phyloP scores from a whole-genome alignment of 257 asterid genomes.

The Solanum chiquidenum region DNA sequence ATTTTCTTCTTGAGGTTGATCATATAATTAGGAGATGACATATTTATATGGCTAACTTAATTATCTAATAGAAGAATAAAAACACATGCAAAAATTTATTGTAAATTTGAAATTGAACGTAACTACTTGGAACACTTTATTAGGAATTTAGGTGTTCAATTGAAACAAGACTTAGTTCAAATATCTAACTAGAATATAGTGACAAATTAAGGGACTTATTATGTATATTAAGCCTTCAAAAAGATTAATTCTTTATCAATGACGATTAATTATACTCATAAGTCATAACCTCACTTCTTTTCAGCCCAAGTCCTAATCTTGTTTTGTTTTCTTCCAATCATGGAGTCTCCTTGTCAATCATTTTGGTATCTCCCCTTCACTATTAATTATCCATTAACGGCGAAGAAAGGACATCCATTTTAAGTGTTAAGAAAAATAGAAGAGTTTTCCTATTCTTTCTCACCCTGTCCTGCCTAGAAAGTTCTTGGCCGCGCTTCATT shows the following conservation, averaged over 20 bases:
- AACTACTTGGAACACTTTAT: not conserved
- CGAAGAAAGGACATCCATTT: not conserved
- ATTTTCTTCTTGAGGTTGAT: not conserved
- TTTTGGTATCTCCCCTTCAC: not conserved
- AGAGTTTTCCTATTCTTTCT: not conserved
- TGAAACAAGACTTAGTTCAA: too few relatives aligned
- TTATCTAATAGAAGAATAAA: too few relatives aligned
- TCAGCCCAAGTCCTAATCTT: not conserved
- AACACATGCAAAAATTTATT: not conserved
- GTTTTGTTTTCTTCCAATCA: not conserved
- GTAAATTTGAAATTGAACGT: too few relatives aligned
- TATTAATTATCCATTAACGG: not conserved
- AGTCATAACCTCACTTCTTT: not conserved
- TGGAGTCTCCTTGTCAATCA: not conserved
- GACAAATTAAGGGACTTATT: not conserved
- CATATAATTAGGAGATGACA: not conserved
- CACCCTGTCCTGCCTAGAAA: not conserved
- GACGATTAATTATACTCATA: not conserved
- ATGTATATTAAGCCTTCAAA: not conserved
- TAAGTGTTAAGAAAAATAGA: not conserved
- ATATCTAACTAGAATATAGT: not conserved
- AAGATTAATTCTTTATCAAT: not conserved
- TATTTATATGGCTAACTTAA: too few relatives aligned
- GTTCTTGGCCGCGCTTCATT: not conserved
- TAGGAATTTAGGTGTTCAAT: not conserved